Percentiles rank a stretch among this genome's conserved stretches.
Conservation (phyloP, 805 yeast genomes). For the Ogataea nakhonphanomensis region DNA sequence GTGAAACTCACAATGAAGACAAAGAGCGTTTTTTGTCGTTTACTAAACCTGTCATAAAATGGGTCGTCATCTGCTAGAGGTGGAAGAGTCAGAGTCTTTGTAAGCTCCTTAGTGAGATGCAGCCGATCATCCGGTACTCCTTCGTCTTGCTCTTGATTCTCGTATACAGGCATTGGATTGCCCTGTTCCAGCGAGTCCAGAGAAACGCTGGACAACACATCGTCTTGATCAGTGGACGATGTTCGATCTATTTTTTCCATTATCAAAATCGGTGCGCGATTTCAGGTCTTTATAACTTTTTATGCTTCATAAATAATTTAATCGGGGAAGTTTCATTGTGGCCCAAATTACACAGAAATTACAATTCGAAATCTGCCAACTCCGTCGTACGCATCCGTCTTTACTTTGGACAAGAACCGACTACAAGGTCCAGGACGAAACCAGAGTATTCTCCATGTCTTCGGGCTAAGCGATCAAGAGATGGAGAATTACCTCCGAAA, state of each 20-base stretch:
- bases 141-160: conserved; percentile 1
- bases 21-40: conserved; percentile 26
- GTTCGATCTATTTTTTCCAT: not conserved
- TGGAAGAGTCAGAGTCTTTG: conserved; percentile 16
- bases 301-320: too few species aligned
- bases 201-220: not conserved
- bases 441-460: too few species aligned
- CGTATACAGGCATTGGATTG: not conserved
- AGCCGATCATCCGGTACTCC: conserved; percentile 8
- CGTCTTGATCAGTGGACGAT: not conserved
- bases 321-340: too few species aligned
- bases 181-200: conserved; percentile 1
- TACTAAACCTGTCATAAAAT: conserved; percentile 27
- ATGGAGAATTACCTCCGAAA: too few species aligned
- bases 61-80: conserved; percentile 28
- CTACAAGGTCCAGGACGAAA: too few species aligned
- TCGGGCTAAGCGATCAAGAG: too few species aligned
- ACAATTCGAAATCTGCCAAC: too few species aligned
- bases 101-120: conserved; percentile 12
- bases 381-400: too few species aligned
- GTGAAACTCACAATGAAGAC: conserved; percentile 36
- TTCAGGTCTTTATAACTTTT: not conserved
- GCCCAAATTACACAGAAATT: too few species aligned
- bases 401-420: too few species aligned
- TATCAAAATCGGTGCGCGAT: conserved; percentile 3